Evolutionary conservation across 306 rosid genomes (phyloP), one percentile per base, ranked within the genome.

Genomic region (Medicago ruthenica): DNA sequence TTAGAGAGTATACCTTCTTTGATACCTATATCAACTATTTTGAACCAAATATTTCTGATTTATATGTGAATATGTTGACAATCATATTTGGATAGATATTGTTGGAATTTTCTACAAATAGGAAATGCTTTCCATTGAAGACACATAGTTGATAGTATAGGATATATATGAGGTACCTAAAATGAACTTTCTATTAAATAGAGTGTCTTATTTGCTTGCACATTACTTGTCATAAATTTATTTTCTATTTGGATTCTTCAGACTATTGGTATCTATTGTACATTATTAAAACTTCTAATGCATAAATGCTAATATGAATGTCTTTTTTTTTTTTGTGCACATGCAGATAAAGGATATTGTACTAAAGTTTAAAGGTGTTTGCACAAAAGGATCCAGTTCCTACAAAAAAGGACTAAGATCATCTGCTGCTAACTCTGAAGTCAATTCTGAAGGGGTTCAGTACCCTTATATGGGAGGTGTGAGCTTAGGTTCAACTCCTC

Each of bases 261-360:
- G 7, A 58, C 37, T 11, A 11, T 58, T 58, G n/a, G 14, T 54
- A 54, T 11, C 27, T 18, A 55, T 54, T 15, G 8, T 55, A 36
- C 64, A 22, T 22, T 1, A 58, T 58, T 58, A 22, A 58, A 58
- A 58, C 36, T 22, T 61, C 7, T 61, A 14, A 31, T 61, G 21
- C 67, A 31, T 61, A 31, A 0, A 60, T 27, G 40, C 14, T 60
- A 60, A 60, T 60, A 27, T 27, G 2, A 60, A 10, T 21, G 12
- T 58, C 34, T 58, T 5, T 5, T 24, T 12, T 21, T n/a, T 54
- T 41, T 8, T 58, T 12, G 3, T 55, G 39, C 21, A 47, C 71
- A 65, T 71, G 83, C 89, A 96, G 99, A 84, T 96, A 39, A 96
- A 92, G 81, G 99, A 92, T 62, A 89, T 95, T 86, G 97, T 92